Percentiles rank a stretch among this genome's conserved stretches.
Conservation (phyloP, 2,329 filamentous ascomycete species). For the Juglanconis juglandina region DNA sequence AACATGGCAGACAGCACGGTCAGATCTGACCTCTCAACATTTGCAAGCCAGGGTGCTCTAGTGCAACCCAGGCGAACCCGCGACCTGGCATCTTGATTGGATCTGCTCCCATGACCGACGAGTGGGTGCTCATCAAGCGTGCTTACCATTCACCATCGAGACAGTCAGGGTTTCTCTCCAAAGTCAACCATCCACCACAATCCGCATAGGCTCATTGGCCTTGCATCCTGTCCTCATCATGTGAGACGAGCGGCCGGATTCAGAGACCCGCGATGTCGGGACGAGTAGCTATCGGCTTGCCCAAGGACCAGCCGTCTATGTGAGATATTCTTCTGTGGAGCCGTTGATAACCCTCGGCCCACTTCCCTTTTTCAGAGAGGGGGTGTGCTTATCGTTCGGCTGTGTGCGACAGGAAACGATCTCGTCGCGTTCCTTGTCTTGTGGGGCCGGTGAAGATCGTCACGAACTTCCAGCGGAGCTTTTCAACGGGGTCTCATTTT, state of each 20-base stretch:
- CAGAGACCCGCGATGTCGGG: not conserved
- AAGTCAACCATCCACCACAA: slow-evolving; percentile 19
- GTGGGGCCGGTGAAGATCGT: not conserved
- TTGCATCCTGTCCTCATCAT: slow-evolving; percentile 24
- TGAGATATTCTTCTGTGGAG: slow-evolving; percentile 7
- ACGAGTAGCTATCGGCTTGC: not conserved
- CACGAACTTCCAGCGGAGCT: slow-evolving; percentile 11
- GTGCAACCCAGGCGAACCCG: slow-evolving; percentile 8
- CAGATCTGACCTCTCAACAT: slow-evolving; percentile 5
- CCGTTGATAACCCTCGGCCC: slow-evolving; percentile 11
- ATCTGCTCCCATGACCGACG: not conserved
- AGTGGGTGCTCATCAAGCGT: slow-evolving; percentile 14
- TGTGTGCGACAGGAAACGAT: slow-evolving; percentile 14
- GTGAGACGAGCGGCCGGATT: slow-evolving; percentile 17
- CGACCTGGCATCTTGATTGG: slow-evolving; percentile 11
- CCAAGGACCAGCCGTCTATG: not conserved
- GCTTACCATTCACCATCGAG: slow-evolving; percentile 16
- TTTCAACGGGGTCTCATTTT: slow-evolving; percentile 6
- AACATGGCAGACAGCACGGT: slow-evolving; percentile 1
- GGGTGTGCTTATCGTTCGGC: slow-evolving; percentile 12
- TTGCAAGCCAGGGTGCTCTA: slow-evolving; percentile 1
- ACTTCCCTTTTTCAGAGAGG: slow-evolving; percentile 8
- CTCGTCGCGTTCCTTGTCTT: not conserved
- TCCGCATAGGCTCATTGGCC: slow-evolving; percentile 13
- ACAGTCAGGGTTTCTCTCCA: slow-evolving; percentile 3